A percentile compares a stretch with the other conserved stretches of the same genome.
These are phyloP conservation scores for Boeremia lycopersici DNA, from an alignment of 2,329 filamentous ascomycete genomes.

Conservation along the genomic window DNA sequence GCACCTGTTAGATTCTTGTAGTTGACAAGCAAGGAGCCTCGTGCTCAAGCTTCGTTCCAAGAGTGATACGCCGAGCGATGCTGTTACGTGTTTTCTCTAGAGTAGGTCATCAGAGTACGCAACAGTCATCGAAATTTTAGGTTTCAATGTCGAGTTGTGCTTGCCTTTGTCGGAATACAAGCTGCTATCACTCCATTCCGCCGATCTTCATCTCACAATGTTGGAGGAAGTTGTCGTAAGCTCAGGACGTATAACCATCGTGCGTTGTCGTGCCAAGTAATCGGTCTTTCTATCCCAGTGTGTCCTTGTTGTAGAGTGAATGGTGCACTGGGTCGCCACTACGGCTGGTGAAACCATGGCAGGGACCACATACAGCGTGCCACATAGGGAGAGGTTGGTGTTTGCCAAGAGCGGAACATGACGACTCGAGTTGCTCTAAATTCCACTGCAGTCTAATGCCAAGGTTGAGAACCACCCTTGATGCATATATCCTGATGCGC, in stretches of 20 bases:
- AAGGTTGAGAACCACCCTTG: background rate
- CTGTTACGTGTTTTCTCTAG: background rate
- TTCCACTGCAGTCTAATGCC: conserved; percentile 17
- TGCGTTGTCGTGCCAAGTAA: conserved; percentile 8
- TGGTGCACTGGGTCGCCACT: background rate
- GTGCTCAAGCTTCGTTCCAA: background rate
- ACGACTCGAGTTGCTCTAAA: conserved; percentile 16
- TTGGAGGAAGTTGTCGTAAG: background rate
- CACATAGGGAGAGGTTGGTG: background rate
- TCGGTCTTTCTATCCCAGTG: background rate
- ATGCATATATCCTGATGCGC: background rate
- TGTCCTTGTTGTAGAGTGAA: background rate
- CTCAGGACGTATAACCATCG: background rate
- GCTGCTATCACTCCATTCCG: background rate
- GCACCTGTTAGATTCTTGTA: conserved; percentile 17
- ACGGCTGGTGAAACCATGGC: conserved; percentile 1
- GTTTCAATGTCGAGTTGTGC: background rate
- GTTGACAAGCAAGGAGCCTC: conserved; percentile 20
- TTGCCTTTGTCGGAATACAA: background rate
- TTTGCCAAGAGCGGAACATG: conserved; percentile 33
- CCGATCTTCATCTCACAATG: background rate
- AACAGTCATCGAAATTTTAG: no score
- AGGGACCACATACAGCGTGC: conserved; percentile 12
- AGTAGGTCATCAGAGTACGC: background rate
- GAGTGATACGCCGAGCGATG: background rate